Conservation (phyloP, 306 rosid species). For the Castanea sativa region DNA sequence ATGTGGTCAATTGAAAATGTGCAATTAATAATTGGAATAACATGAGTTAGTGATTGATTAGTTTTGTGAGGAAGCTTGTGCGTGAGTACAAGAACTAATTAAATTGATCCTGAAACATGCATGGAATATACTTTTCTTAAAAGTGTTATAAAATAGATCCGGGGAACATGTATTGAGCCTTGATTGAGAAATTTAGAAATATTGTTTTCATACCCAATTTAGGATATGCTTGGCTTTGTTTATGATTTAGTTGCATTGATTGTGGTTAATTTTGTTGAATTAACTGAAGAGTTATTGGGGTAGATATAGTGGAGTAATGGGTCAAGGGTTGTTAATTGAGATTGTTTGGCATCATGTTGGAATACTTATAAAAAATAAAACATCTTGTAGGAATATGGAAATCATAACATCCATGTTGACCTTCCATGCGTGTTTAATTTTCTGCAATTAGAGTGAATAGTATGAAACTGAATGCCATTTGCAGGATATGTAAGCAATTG, state of each 20-base stretch:
- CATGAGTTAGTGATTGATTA: not conserved
- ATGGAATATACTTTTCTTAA: not conserved
- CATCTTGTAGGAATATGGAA: not conserved
- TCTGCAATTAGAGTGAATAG: not conserved
- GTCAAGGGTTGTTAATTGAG: conserved; percentile 7
- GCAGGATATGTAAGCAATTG: conserved; percentile 58
- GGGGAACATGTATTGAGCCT: not conserved
- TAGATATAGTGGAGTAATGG: conserved; percentile 1
- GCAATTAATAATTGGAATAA: not conserved
- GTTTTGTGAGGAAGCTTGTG: not conserved
- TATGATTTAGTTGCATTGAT: conserved; percentile 10
- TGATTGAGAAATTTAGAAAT: not conserved
- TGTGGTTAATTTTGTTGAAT: not conserved
- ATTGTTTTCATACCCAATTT: not conserved
- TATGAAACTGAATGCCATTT: conserved; percentile 1
- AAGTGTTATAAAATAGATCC: not conserved
- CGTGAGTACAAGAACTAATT: not conserved
- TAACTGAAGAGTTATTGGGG: not conserved
- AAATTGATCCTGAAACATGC: not conserved
- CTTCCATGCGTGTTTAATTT: conserved; percentile 15
- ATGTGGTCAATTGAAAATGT: not conserved
- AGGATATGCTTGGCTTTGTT: conserved; percentile 2
- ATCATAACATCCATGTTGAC: conserved; percentile 12
- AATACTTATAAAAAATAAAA: not conserved
- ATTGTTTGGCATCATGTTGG: conserved; percentile 18